Percentiles rank a stretch among this genome's conserved stretches.
Evolutionary conservation across 257 asterid genomes (phyloP).

Genomic region (Voacanga thouarsii): DNA sequence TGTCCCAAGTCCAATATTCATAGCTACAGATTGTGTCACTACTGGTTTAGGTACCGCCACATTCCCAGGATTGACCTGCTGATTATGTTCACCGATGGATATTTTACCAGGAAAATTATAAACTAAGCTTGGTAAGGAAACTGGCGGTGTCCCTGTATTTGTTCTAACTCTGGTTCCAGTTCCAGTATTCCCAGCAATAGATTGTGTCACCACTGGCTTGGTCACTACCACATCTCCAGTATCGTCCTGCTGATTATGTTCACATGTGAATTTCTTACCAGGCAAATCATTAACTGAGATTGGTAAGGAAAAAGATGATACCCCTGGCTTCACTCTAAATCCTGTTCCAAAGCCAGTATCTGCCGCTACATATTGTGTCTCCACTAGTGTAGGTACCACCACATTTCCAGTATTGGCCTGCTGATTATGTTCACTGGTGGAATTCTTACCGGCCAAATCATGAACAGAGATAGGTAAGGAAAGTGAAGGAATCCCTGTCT

Average conservation of each 20-base stretch:
- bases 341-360: neutral
- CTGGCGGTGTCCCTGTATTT: neutral
- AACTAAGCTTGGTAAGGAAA: neutral
- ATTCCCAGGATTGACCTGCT: neutral
- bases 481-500: neutral
- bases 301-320: neutral
- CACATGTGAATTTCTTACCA: neutral
- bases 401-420: neutral
- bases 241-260: neutral
- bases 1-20: neutral
- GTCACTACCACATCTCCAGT: constrained; percentile 7
- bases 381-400: neutral
- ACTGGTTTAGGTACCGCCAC: constrained; percentile 4
- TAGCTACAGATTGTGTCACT: neutral
- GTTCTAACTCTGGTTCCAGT: neutral
- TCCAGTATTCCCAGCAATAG: neutral
- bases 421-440: neutral
- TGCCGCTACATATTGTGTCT: neutral
- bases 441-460: constrained; percentile 5
- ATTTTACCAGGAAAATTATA: constrained; percentile 5
- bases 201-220: constrained; percentile 1
- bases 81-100: neutral
- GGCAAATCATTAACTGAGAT: constrained; percentile 2
- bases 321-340: neutral
- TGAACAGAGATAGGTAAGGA: neutral